Evolutionary conservation across 129 eudicot species (phyloP), one percentile per base, ranked within the genome.

Genomic region (Deinandra increscens): DNA sequence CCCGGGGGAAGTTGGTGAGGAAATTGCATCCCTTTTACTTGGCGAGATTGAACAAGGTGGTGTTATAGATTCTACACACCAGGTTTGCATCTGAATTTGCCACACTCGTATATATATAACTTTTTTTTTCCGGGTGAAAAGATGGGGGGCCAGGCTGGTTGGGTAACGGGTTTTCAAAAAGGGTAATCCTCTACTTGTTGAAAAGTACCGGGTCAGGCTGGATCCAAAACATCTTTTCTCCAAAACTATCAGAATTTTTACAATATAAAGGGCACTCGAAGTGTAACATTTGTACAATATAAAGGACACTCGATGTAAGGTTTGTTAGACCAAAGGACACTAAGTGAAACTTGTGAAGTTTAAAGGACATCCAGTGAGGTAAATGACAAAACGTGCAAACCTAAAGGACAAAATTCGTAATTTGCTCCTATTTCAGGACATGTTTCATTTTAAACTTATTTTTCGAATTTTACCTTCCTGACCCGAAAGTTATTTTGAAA

Each of bases 1-100:
- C 42, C 83, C 99, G 0, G 97, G 82, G 56, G 97, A 87, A 2
- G 84, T 89, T 34, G 97, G 99, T 23, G 99, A 81, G 77, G 82
- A 85, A 63, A 83, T 94, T 74, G 97, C 99, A 17, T 81, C 88
- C 13, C 73, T 75, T 51, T 71, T 94, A 45, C 85, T 94, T 34
- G 81, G 77, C 23, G 99, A 94, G 81, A 87, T 94, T 54, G 93
- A 85, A 64, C 99, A 89, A 81, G 97, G 99, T 3, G 99, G 99
- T 15, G 93, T 94, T 33, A 81, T 94, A 15, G 99, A 89, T 78
- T 94, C 99, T 60, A 78, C 95, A 60, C 99, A 94, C 79, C 99
- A 94, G 99, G 99, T 89, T 60, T 76, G 79, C 43, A 17, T 69
- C 74, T 6, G 36, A 33, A 26, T 26, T 26, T 26, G 31, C 31